These are phyloP conservation scores for Alternaria brassicae DNA, from an alignment of 2,329 filamentous ascomycete species.

Conservation along the genomic window DNA sequence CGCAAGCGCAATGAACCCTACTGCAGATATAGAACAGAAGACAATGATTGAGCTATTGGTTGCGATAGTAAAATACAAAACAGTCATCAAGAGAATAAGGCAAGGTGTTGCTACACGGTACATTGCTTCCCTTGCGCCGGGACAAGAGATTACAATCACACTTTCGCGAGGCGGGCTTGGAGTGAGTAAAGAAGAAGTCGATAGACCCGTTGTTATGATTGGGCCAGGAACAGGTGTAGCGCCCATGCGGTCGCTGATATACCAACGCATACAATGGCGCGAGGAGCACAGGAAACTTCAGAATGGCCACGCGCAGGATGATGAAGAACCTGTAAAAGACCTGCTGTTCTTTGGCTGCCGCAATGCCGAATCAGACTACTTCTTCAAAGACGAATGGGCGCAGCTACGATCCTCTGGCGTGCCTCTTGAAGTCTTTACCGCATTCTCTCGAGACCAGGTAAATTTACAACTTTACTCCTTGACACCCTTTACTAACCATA, in stretches of 20 bases:
- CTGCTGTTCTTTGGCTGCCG: conserved; percentile 86
- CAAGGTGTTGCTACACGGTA: conserved; percentile 92
- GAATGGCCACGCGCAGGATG: conserved; percentile 3
- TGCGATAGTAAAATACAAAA: conserved; percentile 90
- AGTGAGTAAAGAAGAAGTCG: conserved; percentile 50
- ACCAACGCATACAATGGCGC: conserved; percentile 66
- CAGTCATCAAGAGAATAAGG: conserved; percentile 81
- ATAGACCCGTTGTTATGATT: conserved; percentile 74
- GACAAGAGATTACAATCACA: conserved; percentile 66
- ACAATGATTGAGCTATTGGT: conserved; percentile 75
- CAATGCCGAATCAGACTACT: conserved; percentile 76
- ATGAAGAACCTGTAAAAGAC: conserved; percentile 19
- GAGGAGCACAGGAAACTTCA: conserved; percentile 17
- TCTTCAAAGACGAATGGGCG: conserved; percentile 80
- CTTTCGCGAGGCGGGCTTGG: conserved; percentile 61
- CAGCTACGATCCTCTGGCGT: conserved; percentile 51
- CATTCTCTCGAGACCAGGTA: conserved; percentile 74
- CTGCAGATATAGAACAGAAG: conserved; percentile 17
- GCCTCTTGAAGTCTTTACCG: conserved; percentile 63
- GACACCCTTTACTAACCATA: neutral
- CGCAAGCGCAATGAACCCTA: conserved; percentile 69
- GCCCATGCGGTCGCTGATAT: conserved; percentile 81
- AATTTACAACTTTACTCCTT: neutral
- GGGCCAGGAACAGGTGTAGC: conserved; percentile 88
- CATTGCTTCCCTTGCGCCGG: conserved; percentile 68